These are phyloP conservation scores for Exserohilum turcica DNA, from an alignment of 2,329 filamentous ascomycete genomes.

Conservation along the genomic window DNA sequence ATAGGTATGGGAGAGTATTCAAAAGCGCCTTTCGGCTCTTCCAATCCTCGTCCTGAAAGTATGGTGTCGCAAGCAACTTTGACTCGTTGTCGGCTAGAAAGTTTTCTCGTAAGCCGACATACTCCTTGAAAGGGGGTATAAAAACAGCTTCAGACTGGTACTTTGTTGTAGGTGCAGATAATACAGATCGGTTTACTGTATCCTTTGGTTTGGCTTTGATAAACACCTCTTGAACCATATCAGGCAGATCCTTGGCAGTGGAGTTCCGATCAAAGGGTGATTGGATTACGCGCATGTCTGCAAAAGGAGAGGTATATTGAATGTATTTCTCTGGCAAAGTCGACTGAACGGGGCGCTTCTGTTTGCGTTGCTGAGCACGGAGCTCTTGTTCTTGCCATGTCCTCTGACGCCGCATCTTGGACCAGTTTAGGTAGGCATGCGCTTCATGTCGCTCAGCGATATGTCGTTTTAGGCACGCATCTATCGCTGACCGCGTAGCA, in stretches of 20 bases:
- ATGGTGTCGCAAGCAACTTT: conserved; percentile 48
- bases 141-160: conserved; percentile 22
- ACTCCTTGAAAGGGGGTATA: conserved; percentile 50
- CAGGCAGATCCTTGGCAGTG: not conserved
- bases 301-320: conserved; percentile 32
- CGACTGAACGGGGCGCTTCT: not conserved
- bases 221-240: conserved; percentile 27
- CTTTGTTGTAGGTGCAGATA: conserved; percentile 18
- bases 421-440: conserved; percentile 24
- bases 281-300: conserved; percentile 25
- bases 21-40: conserved; percentile 24
- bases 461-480: conserved; percentile 19
- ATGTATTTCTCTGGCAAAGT: conserved; percentile 15
- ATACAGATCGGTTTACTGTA: conserved; percentile 7
- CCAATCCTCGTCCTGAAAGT: conserved; percentile 35
- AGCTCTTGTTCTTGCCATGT: conserved; percentile 26
- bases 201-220: conserved; percentile 17
- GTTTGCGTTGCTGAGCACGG: conserved; percentile 10
- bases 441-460: conserved; percentile 17
- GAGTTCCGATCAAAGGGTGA: conserved; percentile 8
- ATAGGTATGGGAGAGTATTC: conserved; percentile 36
- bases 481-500: conserved; percentile 12
- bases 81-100: conserved; percentile 50
- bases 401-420: conserved; percentile 27
- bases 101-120: conserved; percentile 50